phyloP scores from a whole-genome alignment of 2,329 filamentous ascomycete genomes.

The Ascochyta koolunga region DNA sequence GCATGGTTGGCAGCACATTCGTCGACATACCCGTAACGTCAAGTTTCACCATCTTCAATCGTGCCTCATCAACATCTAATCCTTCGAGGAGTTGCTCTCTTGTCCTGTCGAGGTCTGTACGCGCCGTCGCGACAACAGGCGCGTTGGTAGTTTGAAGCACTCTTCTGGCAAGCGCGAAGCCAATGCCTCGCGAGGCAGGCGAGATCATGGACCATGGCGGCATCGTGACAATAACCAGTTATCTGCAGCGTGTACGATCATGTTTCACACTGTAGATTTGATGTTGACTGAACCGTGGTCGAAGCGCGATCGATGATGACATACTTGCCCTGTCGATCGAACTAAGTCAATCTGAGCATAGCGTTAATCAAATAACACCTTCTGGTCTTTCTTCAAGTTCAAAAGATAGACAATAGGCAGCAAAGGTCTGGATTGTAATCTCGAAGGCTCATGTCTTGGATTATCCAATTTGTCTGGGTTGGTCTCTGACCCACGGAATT shows the following conservation, averaged over 20 bases:
- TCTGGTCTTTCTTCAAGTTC: background rate
- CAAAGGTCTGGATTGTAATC: too few species aligned
- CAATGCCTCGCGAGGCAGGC: conserved; percentile 68
- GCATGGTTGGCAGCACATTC: background rate
- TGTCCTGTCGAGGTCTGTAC: conserved; percentile 58
- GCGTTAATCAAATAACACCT: background rate
- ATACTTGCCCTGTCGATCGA: conserved; percentile 33
- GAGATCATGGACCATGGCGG: conserved; percentile 59
- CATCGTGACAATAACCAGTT: conserved; percentile 36
- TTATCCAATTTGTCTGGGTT: too few species aligned
- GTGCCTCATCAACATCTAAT: conserved; percentile 53
- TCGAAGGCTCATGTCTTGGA: too few species aligned
- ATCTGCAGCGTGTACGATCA: background rate
- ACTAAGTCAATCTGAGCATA: conserved; percentile 12
- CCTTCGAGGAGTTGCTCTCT: conserved; percentile 58
- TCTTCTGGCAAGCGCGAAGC: conserved; percentile 64
- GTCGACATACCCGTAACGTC: conserved; percentile 62
- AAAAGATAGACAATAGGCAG: background rate
- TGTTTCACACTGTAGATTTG: conserved; percentile 5
- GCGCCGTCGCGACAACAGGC: conserved; percentile 66
- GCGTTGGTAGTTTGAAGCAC: conserved; percentile 63
- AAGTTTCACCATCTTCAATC: conserved; percentile 59
- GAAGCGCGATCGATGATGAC: conserved; percentile 41
- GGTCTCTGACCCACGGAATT: too few species aligned
- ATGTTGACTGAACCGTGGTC: conserved; percentile 12